Evolutionary conservation across 202 grass and related monocot genomes (phyloP), one percentile per base, ranked within the genome.

Genomic region (Carex arenaria): DNA sequence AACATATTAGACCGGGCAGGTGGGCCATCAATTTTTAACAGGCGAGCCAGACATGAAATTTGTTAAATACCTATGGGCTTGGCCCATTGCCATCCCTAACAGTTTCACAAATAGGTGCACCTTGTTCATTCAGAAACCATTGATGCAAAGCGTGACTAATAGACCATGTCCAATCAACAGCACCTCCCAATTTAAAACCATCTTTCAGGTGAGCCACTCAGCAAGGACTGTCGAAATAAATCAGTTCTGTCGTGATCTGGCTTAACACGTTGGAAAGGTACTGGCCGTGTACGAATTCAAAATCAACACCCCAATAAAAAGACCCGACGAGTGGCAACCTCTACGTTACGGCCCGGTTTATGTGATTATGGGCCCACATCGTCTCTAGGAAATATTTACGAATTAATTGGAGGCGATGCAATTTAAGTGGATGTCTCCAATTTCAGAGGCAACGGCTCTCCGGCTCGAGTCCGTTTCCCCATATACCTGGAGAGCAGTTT

Each of bases 221-320:
- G 20, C 9, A 49, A 73, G 43, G 11, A 53, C 45, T 28, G 1
- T 49, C 10, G 36, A 31, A 75, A 75, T 76, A 4, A 76, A 56
- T 31, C 1, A 32, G 26, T 32, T 7, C 13, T 15, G 72, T 76
- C 26, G 26, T 55, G 6, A 76, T 56, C 72, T 31, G 14, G 13
- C n/a, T 76, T 17, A 55, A 56, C 20, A 76, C 49, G 22, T 76
- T 17, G 47, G 47, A 18, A 34, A 45, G 68, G n/a, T 3, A 18
- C 72, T 56, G 6, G 49, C 23, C 72, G 7, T 18, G 72, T 76
- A 76, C 51, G 72, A 76, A 75, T 55, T 75, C 22, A 75, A 55
- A 55, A 55, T 53, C 9, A 54, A 1, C 1, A 2, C 22, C 47
- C 31, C 71, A 31, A 75, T 54, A 75, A 31, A 75, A 5, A 19